Evolutionary conservation across 495 filamentous ascomycete species (phyloP), one percentile per base, ranked within the genome.

Genomic region (Arthonia radiata): DNA sequence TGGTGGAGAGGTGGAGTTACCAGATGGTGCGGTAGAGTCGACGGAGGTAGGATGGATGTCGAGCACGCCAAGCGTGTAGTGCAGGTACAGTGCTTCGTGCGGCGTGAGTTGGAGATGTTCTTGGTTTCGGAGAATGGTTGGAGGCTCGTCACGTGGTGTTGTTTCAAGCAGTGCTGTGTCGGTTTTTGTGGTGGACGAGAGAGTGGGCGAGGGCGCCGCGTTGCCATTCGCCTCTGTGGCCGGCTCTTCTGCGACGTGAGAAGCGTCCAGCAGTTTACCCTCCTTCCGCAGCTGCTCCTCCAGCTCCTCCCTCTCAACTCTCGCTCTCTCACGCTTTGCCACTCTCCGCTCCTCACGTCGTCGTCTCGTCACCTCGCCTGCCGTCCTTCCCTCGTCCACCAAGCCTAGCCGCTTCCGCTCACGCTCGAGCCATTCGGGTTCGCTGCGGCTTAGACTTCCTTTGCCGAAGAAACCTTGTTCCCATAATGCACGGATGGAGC

Each of bases 381-480:
- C 76, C 2, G 72, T 77, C 30, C 53, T 50, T 11, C 57, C 61
- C 17, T 60, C 62, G n/a, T n/a, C n/a, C 16, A 61, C 47, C 7
- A 67, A 36, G 3, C 76, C 79, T 23, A 63, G 55, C 32, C 67
- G 59, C 27, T 64, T 64, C 40, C 73, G 75, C 42, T 91, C 78
- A 26, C 76, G 57, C 27, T 72, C 73, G 28, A 93, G 46, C 86
- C 86, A 99, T 30, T 64, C 79, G 2, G 83, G 86, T 43, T 94
- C 82, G 48, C 79, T 91, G 36, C 86, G 67, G 46, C 81, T 92
- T 32, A 94, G 55, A 29, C 52, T 79, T 25, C 86, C 86, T 48
- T 91, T 93, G 23, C 86, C 86, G 45, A 79, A 99, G 48, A 94
- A 94, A 1, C 86, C 86, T 42, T 77, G 70, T 44, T 91, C 73